Base-by-base conservation (phyloP, 768 basidiomycete species). In the Sarcodon sp. region DNA sequence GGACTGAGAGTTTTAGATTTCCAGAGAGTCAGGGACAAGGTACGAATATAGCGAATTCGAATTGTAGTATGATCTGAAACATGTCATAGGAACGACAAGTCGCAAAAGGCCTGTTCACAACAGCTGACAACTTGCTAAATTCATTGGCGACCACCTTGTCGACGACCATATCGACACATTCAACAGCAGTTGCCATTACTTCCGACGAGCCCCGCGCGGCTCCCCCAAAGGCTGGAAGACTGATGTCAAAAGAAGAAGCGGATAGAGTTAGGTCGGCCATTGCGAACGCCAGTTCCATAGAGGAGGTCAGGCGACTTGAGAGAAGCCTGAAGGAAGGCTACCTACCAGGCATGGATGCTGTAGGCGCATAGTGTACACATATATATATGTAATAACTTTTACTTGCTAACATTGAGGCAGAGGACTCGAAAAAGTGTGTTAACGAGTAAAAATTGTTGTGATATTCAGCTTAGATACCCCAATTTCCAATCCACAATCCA, bases 11-110 rank as follows among this genome's bases (percentile, higher is more conserved):
- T 90, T 68, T 73, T 94, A 61, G 90, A 94, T 77, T 94, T 88
- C 68, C 86, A 90, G 75, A 80, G 90, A 68, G 87, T 94, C 59
- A 81, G 85, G 63, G 89, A 92, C 65, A 90, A 91, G 80, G 90
- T 91, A 70, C 72, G 82, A 69, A 15, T 13, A 16, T 45, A 16
- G 44, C 4, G 13, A 15, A 13, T 33, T n/a, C 45, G 35, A 9
- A 35, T 34, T 41, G 16, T 51, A 37, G 47, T 21, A 45, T 51
- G 16, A 53, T 27, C 21, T 27, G 21, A 27, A 11, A 13, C 15
- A 13, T 47, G 52, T 49, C 50, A 47, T 61, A 92, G 89, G 90
- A 94, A 68, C 81, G 90, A 51, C 69, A 80, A 63, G 66, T 76
- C 18, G 90, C 78, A 44, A 80, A 77, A 60, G 60, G 77, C 16